These are phyloP conservation scores for Pseudopyrenochaeta lycopersici DNA, from an alignment of 2,329 filamentous ascomycete genomes.

Conservation along the genomic window DNA sequence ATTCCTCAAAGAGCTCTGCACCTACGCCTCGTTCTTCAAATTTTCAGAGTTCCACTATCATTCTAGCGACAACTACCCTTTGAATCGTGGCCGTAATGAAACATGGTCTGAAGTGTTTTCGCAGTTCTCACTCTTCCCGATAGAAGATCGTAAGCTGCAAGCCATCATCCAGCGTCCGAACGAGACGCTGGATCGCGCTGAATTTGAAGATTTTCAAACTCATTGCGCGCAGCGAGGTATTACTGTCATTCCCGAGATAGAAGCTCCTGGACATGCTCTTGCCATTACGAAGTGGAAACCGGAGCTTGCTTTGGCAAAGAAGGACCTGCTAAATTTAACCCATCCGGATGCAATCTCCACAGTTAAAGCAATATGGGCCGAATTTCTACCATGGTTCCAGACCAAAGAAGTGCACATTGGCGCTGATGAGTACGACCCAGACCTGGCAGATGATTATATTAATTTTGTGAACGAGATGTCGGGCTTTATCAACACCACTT, in stretches of 20 bases:
- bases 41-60: conserved; percentile 61
- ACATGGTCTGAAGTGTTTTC: conserved; percentile 59
- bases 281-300: conserved; percentile 52
- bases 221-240: conserved; percentile 47
- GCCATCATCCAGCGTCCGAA: conserved; percentile 47
- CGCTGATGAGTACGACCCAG: conserved; percentile 48
- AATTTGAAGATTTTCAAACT: conserved; percentile 47
- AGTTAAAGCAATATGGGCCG: conserved; percentile 47
- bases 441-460: conserved; percentile 48
- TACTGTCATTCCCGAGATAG: conserved; percentile 50
- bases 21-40: conserved; percentile 59
- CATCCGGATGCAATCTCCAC: conserved; percentile 49
- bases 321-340: conserved; percentile 47
- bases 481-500: conserved; percentile 39
- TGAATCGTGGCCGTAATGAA: conserved; percentile 58
- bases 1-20: conserved; percentile 57
- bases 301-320: conserved; percentile 46
- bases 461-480: conserved; percentile 50
- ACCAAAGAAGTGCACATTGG: conserved; percentile 50
- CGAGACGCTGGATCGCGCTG: conserved; percentile 43
- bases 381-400: conserved; percentile 52
- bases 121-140: conserved; percentile 54
- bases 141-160: conserved; percentile 42
- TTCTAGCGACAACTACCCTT: conserved; percentile 59
- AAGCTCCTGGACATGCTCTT: conserved; percentile 48